Evolutionary conservation across 352 stramenopile species (phyloP), one percentile per base, ranked within the genome.

Genomic region (Pythium sp.): DNA sequence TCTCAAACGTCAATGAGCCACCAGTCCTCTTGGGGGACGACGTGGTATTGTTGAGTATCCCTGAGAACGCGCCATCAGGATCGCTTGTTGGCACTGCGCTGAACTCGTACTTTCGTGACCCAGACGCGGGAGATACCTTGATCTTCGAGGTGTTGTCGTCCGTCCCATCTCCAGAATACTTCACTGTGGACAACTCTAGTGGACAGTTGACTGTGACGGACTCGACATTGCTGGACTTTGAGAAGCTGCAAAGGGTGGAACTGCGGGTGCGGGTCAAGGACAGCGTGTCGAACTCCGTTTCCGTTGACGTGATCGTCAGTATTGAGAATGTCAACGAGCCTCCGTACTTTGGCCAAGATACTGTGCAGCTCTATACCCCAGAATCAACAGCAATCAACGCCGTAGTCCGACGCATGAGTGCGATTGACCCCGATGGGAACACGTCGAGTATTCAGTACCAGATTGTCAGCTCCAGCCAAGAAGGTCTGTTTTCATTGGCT

Each of bases 291-390:
- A 68, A 68, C 11, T 56, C 22, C 20, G 34, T 56, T 14, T 24
- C 24, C 3, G 43, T 77, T 2, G 22, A 58, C 1, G 61, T 77
- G 15, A 53, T 72, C 12, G 38, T 82, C 20, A 24, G 18, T 0
- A 63, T 82, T 22, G 69, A 62, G 6, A 67, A 82, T 22, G 65
- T 82, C 15, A 82, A 82, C 24, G 75, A 82, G 55, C 70, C 75
- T 6, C 75, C 75, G 7, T 63, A 57, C 8, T 82, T 82, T 56
- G 26, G 51, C 2, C 24, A 62, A 32, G 55, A 65, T 26, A n/a
- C 14, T 14, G 58, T 71, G 3, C 38, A 62, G 1, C 30, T 76
- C 0, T 70, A 68, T n/a, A 28, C 72, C 1, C 34, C 63, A 4
- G 70, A 68, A 38, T 62, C 62, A 8, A 55, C 62, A 9, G 20